A percentile compares a stretch with the other conserved stretches of the same genome.
These are phyloP conservation scores for Nematocida displodere DNA, from an alignment of 371 early-diverging fungal genomes.

Conservation along the genomic window DNA sequence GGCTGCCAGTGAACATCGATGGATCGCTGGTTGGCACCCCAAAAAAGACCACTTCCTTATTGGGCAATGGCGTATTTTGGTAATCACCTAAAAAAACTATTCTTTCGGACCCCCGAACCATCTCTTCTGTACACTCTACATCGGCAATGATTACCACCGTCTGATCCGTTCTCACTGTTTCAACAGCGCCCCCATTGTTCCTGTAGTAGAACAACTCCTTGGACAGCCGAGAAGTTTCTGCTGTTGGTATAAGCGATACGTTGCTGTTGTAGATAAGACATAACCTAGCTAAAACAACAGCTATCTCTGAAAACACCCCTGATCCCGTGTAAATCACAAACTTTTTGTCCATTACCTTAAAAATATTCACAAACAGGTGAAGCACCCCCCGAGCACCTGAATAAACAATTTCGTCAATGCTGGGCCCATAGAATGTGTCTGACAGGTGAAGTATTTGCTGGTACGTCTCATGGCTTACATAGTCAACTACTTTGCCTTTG, in stretches of 20 bases:
- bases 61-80: constrained; percentile 1
- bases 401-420: constrained; percentile 18
- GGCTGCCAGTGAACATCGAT: not conserved
- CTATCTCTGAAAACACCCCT: constrained; percentile 47
- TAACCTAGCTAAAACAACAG: constrained; percentile 24
- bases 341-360: constrained; percentile 25
- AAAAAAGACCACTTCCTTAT: constrained; percentile 41
- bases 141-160: constrained; percentile 39
- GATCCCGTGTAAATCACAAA: constrained; percentile 24
- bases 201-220: constrained; percentile 47
- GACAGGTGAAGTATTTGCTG: constrained; percentile 18
- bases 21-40: constrained; percentile 16
- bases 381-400: constrained; percentile 41
- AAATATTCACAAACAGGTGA: constrained; percentile 40
- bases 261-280: constrained; percentile 21
- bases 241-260: constrained; percentile 20
- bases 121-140: not conserved
- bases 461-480: not conserved
- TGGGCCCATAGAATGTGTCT: constrained; percentile 37
- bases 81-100: constrained; percentile 43
- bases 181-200: not conserved
- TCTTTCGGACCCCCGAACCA: constrained; percentile 14
- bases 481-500: not conserved
- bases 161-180: constrained; percentile 14
- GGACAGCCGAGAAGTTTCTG: not conserved